Evolutionary conservation across 2,329 filamentous ascomycete species (phyloP).

Genomic region (Aureobasidium sp.): DNA sequence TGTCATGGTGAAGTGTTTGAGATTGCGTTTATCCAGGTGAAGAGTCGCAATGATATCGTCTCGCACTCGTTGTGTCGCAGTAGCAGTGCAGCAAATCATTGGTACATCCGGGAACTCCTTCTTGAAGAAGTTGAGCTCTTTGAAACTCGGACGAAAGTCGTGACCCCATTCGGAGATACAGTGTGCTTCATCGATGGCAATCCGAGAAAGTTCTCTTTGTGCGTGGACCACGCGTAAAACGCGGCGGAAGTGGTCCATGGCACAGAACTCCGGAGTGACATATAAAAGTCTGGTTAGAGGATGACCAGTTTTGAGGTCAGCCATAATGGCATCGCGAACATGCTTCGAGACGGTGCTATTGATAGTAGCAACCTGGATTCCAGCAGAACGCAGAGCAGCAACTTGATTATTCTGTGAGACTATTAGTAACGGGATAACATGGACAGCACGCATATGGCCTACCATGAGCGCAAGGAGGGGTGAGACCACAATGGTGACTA

Average conservation of each 20-base stretch:
- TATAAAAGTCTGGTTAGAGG: conserved; percentile 78
- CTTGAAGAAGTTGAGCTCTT: conserved; percentile 79
- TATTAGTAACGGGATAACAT: neutral
- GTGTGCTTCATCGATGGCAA: conserved; percentile 91
- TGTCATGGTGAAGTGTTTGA: conserved; percentile 74
- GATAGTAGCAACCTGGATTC: conserved; percentile 74
- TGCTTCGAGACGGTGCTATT: conserved; percentile 69
- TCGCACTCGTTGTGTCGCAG: conserved; percentile 73
- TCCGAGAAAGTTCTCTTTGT: conserved; percentile 76
- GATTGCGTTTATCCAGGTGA: conserved; percentile 54
- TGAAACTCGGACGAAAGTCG: conserved; percentile 91
- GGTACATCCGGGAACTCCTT: conserved; percentile 75
- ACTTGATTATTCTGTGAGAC: conserved; percentile 68
- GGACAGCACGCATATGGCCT: conserved; percentile 19
- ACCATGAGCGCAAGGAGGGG: conserved; percentile 87
- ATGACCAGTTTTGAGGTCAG: conserved; percentile 81
- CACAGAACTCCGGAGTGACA: conserved; percentile 86
- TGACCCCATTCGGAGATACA: conserved; percentile 98
- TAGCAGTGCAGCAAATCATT: conserved; percentile 88
- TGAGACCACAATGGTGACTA: conserved; percentile 84
- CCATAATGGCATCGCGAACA: conserved; percentile 63
- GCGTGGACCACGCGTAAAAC: conserved; percentile 65
- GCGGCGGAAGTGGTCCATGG: conserved; percentile 67
- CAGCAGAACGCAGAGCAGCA: conserved; percentile 63
- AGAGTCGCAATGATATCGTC: conserved; percentile 74